Conservation (phyloP, 352 stramenopile species). For the Phytophthora syringae region DNA sequence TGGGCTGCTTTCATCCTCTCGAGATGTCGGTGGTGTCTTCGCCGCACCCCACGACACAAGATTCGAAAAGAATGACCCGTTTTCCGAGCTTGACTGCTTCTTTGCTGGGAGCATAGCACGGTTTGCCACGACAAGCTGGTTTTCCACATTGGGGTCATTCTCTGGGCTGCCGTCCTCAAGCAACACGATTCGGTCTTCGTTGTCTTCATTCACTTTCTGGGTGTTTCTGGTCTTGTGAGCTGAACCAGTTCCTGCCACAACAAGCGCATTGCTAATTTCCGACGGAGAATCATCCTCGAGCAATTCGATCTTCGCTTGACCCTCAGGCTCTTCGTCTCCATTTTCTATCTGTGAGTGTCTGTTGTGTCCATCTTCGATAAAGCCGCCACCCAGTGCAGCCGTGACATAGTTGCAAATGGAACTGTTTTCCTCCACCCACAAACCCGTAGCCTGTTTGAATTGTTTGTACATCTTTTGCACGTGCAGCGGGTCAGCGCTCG, state of each 20-base stretch:
- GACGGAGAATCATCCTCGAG: slow-evolving; percentile 37
- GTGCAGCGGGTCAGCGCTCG: slow-evolving; percentile 77
- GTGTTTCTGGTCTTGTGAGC: slow-evolving; percentile 4
- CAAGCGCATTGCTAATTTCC: slow-evolving; percentile 44
- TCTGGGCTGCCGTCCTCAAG: slow-evolving; percentile 47
- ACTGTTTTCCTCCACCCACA: slow-evolving; percentile 89
- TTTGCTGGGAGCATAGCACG: slow-evolving; percentile 31
- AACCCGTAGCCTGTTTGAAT: slow-evolving; percentile 81
- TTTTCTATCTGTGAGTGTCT: slow-evolving; percentile 48
- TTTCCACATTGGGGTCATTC: slow-evolving; percentile 43
- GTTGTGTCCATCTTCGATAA: slow-evolving; percentile 60
- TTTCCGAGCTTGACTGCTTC: slow-evolving; percentile 42
- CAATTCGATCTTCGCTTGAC: slow-evolving; percentile 49
- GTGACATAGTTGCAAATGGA: slow-evolving; percentile 83
- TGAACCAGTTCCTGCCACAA: slow-evolving; percentile 27
- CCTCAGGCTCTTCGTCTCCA: slow-evolving; percentile 35
- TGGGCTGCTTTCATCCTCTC: slow-evolving; percentile 46
- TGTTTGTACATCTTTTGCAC: slow-evolving; percentile 90
- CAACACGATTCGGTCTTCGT: slow-evolving; percentile 38
- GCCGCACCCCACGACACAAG: slow-evolving; percentile 74
- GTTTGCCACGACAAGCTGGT: slow-evolving; percentile 53
- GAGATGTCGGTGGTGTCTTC: slow-evolving; percentile 49
- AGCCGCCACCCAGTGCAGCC: slow-evolving; percentile 65
- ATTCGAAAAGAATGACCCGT: slow-evolving; percentile 42
- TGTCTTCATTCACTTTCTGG: slow-evolving; percentile 20